Base-by-base conservation (phyloP, 1,284 basidiomycete species). In the Tilletia indica region DNA sequence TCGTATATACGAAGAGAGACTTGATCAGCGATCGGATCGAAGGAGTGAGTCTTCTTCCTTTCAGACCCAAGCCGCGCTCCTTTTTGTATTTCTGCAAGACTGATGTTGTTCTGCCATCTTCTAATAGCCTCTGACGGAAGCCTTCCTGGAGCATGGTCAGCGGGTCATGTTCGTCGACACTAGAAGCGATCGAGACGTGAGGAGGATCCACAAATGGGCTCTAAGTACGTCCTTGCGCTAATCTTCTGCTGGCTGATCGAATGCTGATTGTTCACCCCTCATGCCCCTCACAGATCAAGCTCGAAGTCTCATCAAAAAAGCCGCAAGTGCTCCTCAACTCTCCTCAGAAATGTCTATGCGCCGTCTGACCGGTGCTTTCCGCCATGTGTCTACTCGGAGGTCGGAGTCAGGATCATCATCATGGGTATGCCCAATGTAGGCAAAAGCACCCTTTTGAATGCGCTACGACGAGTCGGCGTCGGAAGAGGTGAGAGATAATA, bases 371-470 rank as follows among this genome's bases (percentile, higher is more conserved):
- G 80, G 84, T 3, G 83, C 84, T 12, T 82, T 83, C 42, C 68
- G 76, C 9, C 76, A 80, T 69, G 82, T 77, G 2, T 75, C 80
- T 0, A 83, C 82, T 82, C 82, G 11, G 82, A 83, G 34, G 77
- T 75, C n/a, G 82, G 82, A 14, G 77, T 82, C 38, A 72, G 82
- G 25, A 58, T 83, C 51, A 72, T 84, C 61, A 78, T 83, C 5
- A 66, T 84, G 14, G 96, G 96, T 34, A 99, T 99, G 96, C 96
- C 96, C 4, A 99, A 99, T 83, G 94, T 98, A 56, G 97, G 97
- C 67, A 99, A 99, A 86, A 97, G 94, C 38, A 94, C 93, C 3
- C 86, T 99, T 68, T 86, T 99, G 16, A 99, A 99, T 82, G 90
- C 92, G 0, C 87, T 99, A n/a, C 89, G 97, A 56, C 90, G 91